Evolutionary conservation across 2,329 filamentous ascomycete genomes (phyloP).

Genomic region (Penicillium sp.): DNA sequence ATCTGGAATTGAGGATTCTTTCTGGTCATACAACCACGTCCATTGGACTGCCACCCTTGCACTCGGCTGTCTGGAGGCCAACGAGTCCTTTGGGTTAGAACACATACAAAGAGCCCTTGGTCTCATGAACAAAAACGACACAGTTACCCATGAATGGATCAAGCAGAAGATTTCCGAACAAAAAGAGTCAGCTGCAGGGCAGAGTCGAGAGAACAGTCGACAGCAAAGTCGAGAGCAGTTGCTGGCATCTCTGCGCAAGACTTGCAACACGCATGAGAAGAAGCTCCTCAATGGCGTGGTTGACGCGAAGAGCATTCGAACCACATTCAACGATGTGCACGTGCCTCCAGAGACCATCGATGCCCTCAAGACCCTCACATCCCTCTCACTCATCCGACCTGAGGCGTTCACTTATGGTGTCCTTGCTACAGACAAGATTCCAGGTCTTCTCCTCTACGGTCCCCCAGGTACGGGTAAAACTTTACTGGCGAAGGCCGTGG

Average conservation of each 20-base stretch:
- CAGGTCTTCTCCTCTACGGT: constrained; percentile 83
- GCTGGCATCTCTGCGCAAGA: constrained; percentile 55
- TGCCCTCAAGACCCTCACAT: constrained; percentile 84
- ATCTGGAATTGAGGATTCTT: constrained; percentile 51
- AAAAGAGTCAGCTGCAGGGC: constrained; percentile 32
- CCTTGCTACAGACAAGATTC: constrained; percentile 84
- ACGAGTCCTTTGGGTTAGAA: constrained; percentile 43
- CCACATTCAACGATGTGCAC: constrained; percentile 85
- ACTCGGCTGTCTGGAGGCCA: constrained; percentile 50
- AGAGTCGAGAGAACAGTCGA: constrained; percentile 35
- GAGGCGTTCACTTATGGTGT: constrained; percentile 98
- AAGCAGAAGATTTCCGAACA: constrained; percentile 35
- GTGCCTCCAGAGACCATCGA: constrained; percentile 80
- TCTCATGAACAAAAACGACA: constrained; percentile 45
- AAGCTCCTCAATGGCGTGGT: constrained; percentile 79
- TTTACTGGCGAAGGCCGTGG: constrained; percentile 64
- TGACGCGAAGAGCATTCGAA: constrained; percentile 76
- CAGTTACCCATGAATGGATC: constrained; percentile 40
- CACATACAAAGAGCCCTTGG: constrained; percentile 39
- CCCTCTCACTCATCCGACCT: constrained; percentile 79
- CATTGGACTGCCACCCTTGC: constrained; percentile 60
- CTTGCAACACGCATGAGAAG: constrained; percentile 76
- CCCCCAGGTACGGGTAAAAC: constrained; percentile 72
- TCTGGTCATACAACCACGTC: constrained; percentile 62
- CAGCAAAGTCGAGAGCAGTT: constrained; percentile 41